phyloP scores from a whole-genome alignment of 1,284 basidiomycete species.

The Chiua sp. region DNA sequence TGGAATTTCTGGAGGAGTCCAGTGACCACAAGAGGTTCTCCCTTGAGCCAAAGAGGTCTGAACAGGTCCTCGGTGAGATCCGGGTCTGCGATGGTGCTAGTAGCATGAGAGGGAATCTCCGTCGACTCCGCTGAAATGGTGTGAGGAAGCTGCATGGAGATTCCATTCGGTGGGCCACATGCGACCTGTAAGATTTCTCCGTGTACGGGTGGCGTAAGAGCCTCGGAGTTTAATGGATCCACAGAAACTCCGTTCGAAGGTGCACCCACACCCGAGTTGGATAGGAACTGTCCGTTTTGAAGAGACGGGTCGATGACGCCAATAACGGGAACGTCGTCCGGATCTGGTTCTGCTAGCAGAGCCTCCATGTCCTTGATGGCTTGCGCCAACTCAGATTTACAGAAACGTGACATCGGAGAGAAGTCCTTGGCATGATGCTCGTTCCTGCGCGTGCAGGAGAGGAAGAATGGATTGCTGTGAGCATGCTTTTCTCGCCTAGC shows the following conservation, averaged over 20 bases:
- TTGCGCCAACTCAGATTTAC: constrained; percentile 63
- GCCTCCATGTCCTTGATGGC: constrained; percentile 72
- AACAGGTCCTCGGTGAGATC: constrained; percentile 69
- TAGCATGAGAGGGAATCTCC: constrained; percentile 49
- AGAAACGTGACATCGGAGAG: constrained; percentile 82
- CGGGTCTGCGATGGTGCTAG: constrained; percentile 50
- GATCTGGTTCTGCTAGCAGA: constrained; percentile 45
- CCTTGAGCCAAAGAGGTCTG: constrained; percentile 70
- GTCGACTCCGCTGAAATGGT: constrained; percentile 22
- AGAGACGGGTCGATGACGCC: constrained; percentile 32
- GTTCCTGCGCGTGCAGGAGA: constrained; percentile 69
- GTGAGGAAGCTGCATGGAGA: constrained; percentile 18
- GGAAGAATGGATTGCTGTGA: constrained; percentile 73
- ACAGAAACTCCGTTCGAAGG: constrained; percentile 15
- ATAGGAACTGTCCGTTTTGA: constrained; percentile 16
- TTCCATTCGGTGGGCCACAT: constrained; percentile 12
- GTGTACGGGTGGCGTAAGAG: constrained; percentile 1
- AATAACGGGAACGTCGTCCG: constrained; percentile 26
- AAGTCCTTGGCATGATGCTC: constrained; percentile 74
- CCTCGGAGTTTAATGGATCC: constrained; percentile 13
- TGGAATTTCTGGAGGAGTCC: constrained; percentile 65
- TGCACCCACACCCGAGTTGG: constrained; percentile 2
- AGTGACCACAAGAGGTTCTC: constrained; percentile 80
- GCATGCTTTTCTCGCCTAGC: constrained; percentile 63
- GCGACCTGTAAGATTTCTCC: constrained; percentile 15